phyloP scores from a whole-genome alignment of 495 filamentous ascomycete genomes.

The Penicillium mononematosum region DNA sequence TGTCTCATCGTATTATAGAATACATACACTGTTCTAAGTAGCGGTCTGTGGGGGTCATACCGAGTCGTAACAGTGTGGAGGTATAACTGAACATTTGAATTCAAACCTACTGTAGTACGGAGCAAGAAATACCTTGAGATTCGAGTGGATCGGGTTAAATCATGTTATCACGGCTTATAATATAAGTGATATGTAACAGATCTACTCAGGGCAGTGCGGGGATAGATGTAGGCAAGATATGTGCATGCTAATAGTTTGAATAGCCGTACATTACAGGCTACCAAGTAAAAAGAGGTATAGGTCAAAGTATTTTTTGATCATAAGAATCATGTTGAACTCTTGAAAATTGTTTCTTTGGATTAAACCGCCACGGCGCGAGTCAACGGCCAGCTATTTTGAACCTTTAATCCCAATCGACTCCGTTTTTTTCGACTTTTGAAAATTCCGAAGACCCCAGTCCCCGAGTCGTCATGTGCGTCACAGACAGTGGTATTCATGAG shows the following conservation, averaged over 20 bases:
- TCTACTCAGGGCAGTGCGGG: background rate
- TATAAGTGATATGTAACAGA: no score
- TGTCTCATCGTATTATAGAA: no score
- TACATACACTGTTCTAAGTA: no score
- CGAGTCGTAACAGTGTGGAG: no score
- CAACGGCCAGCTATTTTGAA: slow-evolving; percentile 49
- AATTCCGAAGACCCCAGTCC: slow-evolving; percentile 33
- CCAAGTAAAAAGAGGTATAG: slow-evolving; percentile 14
- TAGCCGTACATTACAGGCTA: background rate
- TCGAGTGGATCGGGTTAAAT: background rate
- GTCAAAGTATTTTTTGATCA: slow-evolving; percentile 21
- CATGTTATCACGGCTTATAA: no score
- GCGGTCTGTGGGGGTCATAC: no score
- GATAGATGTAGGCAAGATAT: background rate
- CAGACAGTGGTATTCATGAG: slow-evolving; percentile 36
- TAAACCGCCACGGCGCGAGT: slow-evolving; percentile 52
- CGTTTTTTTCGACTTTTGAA: slow-evolving; percentile 38
- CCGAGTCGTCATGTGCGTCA: slow-evolving; percentile 39
- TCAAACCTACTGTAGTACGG: no score
- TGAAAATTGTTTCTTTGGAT: slow-evolving; percentile 47
- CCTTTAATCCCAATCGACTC: slow-evolving; percentile 48
- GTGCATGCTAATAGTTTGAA: background rate
- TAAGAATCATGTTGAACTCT: slow-evolving; percentile 43
- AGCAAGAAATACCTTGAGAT: background rate
- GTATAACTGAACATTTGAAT: no score